These are phyloP conservation scores for Lepiota subincarnata DNA, from an alignment of 768 basidiomycete genomes.

Conservation along the genomic window DNA sequence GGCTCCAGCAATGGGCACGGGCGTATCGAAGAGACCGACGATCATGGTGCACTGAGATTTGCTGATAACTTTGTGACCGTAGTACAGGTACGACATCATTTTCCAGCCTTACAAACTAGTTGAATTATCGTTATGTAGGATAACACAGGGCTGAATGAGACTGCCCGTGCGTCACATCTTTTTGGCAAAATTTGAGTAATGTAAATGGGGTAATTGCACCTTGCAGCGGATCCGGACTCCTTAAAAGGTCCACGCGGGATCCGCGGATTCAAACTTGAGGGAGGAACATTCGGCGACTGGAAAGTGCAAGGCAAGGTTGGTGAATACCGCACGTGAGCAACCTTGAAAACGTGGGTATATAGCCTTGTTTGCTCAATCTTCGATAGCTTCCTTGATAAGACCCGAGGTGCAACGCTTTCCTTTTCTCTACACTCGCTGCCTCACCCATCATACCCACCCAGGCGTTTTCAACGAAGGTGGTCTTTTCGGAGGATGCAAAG, in stretches of 20 bases:
- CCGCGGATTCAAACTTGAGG: conserved; percentile 65
- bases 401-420: conserved; percentile 31
- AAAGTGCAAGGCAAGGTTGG: conserved; percentile 75
- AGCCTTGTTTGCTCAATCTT: not conserved
- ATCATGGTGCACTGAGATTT: conserved; percentile 43
- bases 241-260: conserved; percentile 79
- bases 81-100: conserved; percentile 49
- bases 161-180: conserved; percentile 31
- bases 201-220: not conserved
- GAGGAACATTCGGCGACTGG: conserved; percentile 59
- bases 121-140: conserved; percentile 39
- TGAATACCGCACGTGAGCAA: conserved; percentile 54
- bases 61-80: conserved; percentile 75
- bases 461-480: conserved; percentile 73
- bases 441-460: not conserved
- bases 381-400: conserved; percentile 67
- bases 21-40: conserved; percentile 64
- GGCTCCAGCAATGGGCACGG: conserved; percentile 66
- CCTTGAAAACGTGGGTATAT: too few relatives aligned
- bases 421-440: not conserved
- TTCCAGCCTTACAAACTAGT: not conserved
- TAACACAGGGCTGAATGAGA: conserved; percentile 76
- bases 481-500: conserved; percentile 62
- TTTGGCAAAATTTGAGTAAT: not conserved
- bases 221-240: conserved; percentile 39